phyloP scores from a whole-genome alignment of 257 asterid species.

The Solanum bukasovii region DNA sequence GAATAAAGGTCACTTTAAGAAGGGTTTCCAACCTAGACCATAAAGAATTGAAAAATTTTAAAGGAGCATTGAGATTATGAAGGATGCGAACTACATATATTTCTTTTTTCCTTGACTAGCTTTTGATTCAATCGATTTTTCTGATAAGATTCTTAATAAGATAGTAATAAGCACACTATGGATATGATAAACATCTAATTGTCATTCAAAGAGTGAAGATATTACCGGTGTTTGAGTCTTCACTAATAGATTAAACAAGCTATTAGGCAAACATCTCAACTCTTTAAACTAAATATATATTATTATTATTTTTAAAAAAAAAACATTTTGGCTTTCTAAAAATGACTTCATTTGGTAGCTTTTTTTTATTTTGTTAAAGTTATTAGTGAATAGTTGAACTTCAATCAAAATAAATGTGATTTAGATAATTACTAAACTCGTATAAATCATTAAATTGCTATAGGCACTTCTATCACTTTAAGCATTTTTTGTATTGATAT shows the following conservation, averaged over 20 bases:
- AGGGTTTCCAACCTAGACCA: background rate
- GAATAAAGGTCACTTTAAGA: background rate
- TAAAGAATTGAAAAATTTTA: too few species aligned
- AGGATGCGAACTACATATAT: rapidly evolving
- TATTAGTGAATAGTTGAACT: rapidly evolving
- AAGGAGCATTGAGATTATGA: background rate
- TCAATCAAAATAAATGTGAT: background rate
- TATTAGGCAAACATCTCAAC: background rate
- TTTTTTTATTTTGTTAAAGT: background rate
- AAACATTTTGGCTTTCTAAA: background rate
- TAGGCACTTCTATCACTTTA: background rate
- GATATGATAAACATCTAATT: background rate
- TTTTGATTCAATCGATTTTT: too few species aligned
- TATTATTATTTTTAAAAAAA: too few species aligned
- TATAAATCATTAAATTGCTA: too few species aligned
- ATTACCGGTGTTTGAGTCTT: too few species aligned
- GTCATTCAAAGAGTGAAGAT: too few species aligned
- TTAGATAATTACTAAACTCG: background rate
- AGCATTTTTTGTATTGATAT: background rate
- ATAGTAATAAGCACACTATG: rapidly evolving
- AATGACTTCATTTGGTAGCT: background rate
- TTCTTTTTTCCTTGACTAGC: too few species aligned
- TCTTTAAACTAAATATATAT: background rate
- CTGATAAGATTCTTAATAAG: too few species aligned
- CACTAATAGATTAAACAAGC: too few species aligned